Evolutionary conservation across 352 stramenopile species (phyloP), one percentile per base, ranked within the genome.

Genomic region (Globisporangium polare): DNA sequence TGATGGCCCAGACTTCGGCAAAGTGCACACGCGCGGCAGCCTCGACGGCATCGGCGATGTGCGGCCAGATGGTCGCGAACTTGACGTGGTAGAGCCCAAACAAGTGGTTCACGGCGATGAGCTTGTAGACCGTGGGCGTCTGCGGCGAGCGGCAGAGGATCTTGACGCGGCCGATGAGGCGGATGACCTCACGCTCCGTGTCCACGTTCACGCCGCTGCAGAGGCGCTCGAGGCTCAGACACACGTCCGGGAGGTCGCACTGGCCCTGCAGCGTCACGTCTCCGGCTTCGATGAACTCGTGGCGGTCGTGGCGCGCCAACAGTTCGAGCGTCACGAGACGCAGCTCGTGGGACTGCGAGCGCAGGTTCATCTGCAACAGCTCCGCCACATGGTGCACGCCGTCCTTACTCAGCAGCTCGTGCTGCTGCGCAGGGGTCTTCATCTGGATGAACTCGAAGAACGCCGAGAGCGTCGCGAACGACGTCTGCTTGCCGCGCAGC

Each of bases 41-140:
- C 18, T 90, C 83, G 35, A 96, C 68, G 1, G 83, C 83, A 24
- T 91, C 80, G 0, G 84, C 69, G 24, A 96, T 69, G 43, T 96
- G 88, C 10, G 83, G 59, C 88, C 88, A 96, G 63, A 96, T 81
- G 5, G 83, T 91, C 8, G 88, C 80, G 56, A 95, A 94, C 63
- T 96, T 96, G 58, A 96, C 84, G 60, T 96, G 86, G 67, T 90
- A 94, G 20, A 95, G 64, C 53, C 88, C 88, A 37, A 94, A 73
- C 27, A 95, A 65, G 20, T 92, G 84, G 47, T 88, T 81, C 29
- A 89, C 67, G 3, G 86, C 83, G 26, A 92, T 59, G 29, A 81
- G 73, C 71, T 95, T 94, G 77, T 94, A 92, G 10, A 94, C 31
- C 0, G 64, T 51, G n/a, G 88, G 88, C 0, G 82, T 92, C 63